These are phyloP conservation scores for Eruca vesicaria DNA, from an alignment of 441 rosid species.

Conservation along the genomic window DNA sequence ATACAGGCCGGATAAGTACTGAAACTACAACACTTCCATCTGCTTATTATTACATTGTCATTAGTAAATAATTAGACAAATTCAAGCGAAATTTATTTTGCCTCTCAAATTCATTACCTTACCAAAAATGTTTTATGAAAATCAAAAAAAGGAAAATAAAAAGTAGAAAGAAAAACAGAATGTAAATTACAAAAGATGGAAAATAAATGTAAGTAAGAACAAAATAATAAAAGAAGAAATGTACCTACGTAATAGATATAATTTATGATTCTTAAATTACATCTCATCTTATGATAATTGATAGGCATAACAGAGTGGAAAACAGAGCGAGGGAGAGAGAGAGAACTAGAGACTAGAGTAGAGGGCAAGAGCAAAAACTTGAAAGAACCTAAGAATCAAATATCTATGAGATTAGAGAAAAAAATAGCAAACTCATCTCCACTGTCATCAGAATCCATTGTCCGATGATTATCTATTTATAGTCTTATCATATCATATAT, in stretches of 20 bases:
- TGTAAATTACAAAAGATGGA: not conserved
- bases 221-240: not conserved
- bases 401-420: not conserved
- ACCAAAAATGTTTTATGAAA: not conserved
- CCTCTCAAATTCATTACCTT: not conserved
- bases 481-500: conserved; percentile 6
- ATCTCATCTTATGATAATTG: conserved; percentile 1
- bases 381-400: conserved; percentile 11
- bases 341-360: not conserved
- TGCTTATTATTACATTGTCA: not conserved
- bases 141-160: not conserved
- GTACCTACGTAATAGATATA: not conserved
- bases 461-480: conserved; percentile 7
- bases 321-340: not conserved
- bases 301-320: not conserved
- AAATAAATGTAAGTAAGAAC: not conserved
- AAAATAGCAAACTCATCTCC: conserved; percentile 6
- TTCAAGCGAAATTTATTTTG: no score
- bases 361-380: conserved; percentile 10
- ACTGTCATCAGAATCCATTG: not conserved
- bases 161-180: not conserved
- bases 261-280: not conserved
- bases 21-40: not conserved
- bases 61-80: no score
- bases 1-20: not conserved